These are phyloP conservation scores for Oldenlandia corymbosa DNA, from an alignment of 257 asterid species.

Conservation along the genomic window DNA sequence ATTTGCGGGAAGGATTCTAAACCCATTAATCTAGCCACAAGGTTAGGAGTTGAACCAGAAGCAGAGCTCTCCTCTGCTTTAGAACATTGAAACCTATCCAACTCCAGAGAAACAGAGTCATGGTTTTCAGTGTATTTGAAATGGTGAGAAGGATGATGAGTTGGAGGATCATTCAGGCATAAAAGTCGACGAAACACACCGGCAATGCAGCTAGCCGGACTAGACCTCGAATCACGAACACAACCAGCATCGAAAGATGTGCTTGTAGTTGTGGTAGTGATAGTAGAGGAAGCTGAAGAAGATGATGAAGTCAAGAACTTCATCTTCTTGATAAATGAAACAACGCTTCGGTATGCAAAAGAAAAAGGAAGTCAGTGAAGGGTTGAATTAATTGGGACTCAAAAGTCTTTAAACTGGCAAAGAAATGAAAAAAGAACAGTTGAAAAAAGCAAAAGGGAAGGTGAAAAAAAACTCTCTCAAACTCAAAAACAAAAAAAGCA, in stretches of 20 bases:
- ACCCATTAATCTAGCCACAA: conserved; percentile 75
- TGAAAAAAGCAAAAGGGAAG: conserved; percentile 18
- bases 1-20: conserved; percentile 41
- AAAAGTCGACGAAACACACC: conserved; percentile 56
- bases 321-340: conserved; percentile 21
- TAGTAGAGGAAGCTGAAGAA: conserved; percentile 26
- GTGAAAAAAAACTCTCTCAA: too few relatives aligned
- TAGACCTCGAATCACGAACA: conserved; percentile 15
- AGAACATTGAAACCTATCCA: not conserved
- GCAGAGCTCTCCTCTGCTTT: not conserved
- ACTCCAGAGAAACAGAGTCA: conserved; percentile 10
- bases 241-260: conserved; percentile 7
- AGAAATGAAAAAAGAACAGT: conserved; percentile 20
- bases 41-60: conserved; percentile 38
- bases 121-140: conserved; percentile 10
- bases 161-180: conserved; percentile 38
- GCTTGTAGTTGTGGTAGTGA: not conserved
- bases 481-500: too few relatives aligned
- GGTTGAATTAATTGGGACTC: conserved; percentile 28
- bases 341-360: not conserved
- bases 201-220: conserved; percentile 34
- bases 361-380: conserved; percentile 13
- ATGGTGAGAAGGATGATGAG: conserved; percentile 24
- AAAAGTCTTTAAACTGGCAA: conserved; percentile 9
- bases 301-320: conserved; percentile 33